Conservation (phyloP, 805 yeast species). For the Saccharomycodes ludwigii region DNA sequence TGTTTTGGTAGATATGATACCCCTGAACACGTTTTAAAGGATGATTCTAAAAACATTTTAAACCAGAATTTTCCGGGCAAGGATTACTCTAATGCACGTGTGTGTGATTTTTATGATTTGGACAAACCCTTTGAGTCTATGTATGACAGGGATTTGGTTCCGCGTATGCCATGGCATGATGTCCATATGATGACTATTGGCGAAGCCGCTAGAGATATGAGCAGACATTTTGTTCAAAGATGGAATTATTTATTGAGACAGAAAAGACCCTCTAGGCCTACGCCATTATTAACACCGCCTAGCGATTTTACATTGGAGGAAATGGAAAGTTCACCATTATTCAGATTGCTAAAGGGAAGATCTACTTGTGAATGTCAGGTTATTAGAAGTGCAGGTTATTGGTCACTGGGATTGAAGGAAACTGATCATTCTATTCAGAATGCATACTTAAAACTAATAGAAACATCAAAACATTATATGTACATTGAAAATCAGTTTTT, state of each 20-base stretch:
- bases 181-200: slow-evolving; percentile 94
- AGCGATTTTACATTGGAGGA: slow-evolving; percentile 72
- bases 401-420: slow-evolving; percentile 85
- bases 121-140: slow-evolving; percentile 83
- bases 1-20: slow-evolving; percentile 96
- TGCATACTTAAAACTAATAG: slow-evolving; percentile 84
- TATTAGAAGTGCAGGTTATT: slow-evolving; percentile 75
- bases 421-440: slow-evolving; percentile 84
- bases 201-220: slow-evolving; percentile 82
- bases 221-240: slow-evolving; percentile 92
- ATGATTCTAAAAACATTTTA: slow-evolving; percentile 44
- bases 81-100: slow-evolving; percentile 93
- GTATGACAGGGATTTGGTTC: slow-evolving; percentile 70
- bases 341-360: slow-evolving; percentile 29
- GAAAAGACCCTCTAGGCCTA: slow-evolving; percentile 86
- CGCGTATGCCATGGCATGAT: slow-evolving; percentile 99
- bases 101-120: slow-evolving; percentile 69
- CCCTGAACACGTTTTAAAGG: slow-evolving; percentile 83
- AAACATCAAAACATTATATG: slow-evolving; percentile 82
- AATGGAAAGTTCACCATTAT: slow-evolving; percentile 37
- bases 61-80: slow-evolving; percentile 81
- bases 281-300: slow-evolving; percentile 89
- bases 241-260: slow-evolving; percentile 93
- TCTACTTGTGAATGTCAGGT: slow-evolving; percentile 92
- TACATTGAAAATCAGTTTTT: slow-evolving; percentile 95